A percentile compares a stretch with the other conserved stretches of the same genome.
Conservation (phyloP, 2,329 filamentous ascomycete species). For the Cladosporium velox region DNA sequence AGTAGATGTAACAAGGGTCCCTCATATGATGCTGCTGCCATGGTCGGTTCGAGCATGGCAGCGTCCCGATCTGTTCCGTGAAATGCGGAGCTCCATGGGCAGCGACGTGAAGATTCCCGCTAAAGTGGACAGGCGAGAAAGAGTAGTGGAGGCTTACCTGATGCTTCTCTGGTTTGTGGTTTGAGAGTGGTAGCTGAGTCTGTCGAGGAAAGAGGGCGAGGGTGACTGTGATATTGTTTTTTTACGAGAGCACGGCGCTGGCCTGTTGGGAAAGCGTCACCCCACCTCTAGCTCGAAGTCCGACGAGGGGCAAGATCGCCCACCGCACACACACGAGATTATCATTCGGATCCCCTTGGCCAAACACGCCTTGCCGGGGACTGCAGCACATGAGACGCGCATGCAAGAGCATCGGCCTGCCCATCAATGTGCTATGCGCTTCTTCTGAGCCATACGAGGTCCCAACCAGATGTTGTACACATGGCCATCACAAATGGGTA, state of each 20-base stretch:
- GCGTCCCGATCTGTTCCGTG: slow-evolving; percentile 14
- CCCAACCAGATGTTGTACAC: background rate
- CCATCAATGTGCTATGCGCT: too few relatives aligned
- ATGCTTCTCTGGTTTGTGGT: slow-evolving; percentile 15
- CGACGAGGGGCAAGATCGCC: too few relatives aligned
- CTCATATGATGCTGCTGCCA: background rate
- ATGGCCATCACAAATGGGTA: slow-evolving; percentile 11
- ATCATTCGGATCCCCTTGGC: too few relatives aligned
- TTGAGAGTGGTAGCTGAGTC: background rate
- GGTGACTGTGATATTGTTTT: background rate
- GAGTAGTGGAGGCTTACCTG: slow-evolving; percentile 17
- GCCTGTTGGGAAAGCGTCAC: too few relatives aligned
- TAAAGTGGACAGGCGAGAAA: background rate
- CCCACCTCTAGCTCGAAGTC: too few relatives aligned
- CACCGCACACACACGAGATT: too few relatives aligned
- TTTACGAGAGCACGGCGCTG: too few relatives aligned
- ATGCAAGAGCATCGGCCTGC: too few relatives aligned
- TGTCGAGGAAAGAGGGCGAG: background rate
- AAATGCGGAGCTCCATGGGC: slow-evolving; percentile 22
- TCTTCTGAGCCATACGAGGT: too few relatives aligned
- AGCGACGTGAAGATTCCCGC: slow-evolving; percentile 15
- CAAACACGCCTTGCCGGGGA: too few relatives aligned
- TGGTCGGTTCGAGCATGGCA: background rate
- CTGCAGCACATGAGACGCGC: too few relatives aligned
- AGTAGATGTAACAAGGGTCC: background rate